phyloP scores from a whole-genome alignment of 2,329 filamentous ascomycete species.

The Cryoendolithus antarcticus region DNA sequence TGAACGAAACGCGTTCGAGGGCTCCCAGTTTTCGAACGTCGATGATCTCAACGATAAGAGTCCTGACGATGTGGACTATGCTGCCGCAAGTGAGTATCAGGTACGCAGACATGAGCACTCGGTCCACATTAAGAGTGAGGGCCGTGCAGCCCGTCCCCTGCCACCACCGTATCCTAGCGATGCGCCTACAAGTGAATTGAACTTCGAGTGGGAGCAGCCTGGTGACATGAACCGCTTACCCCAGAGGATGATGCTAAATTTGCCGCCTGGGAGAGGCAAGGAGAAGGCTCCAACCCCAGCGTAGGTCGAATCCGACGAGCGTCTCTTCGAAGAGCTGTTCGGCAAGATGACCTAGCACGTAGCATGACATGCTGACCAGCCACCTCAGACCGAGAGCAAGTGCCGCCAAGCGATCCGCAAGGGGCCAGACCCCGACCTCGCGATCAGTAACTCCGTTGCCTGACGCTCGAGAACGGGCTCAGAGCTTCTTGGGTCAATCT shows the following conservation, averaged over 20 bases:
- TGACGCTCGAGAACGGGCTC: no score
- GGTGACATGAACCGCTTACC: constrained; percentile 16
- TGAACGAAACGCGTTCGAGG: constrained; percentile 8
- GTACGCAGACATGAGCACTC: constrained; percentile 11
- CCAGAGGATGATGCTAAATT: constrained; percentile 12
- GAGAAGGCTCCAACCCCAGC: constrained; percentile 2
- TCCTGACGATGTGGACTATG: constrained; percentile 26
- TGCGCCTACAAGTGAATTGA: constrained; percentile 7
- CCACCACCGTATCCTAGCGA: constrained; percentile 5
- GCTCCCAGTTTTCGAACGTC: no score
- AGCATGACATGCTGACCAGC: constrained; percentile 5
- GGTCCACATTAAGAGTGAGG: constrained; percentile 18
- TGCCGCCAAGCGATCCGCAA: constrained; percentile 5
- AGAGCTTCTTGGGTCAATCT: no score
- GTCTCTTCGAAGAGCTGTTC: constrained; percentile 9
- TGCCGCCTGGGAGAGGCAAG: constrained; percentile 8
- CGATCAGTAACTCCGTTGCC: no score
- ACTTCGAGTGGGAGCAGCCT: constrained; percentile 11
- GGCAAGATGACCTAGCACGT: background rate
- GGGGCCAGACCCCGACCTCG: no score
- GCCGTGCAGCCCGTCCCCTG: constrained; percentile 6
- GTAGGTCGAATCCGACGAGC: no score
- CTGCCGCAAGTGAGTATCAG: constrained; percentile 23
- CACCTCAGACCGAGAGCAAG: constrained; percentile 3
- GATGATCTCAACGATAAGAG: constrained; percentile 38